These are phyloP conservation scores for Isatis tinctoria DNA, from an alignment of 345 rosid species.

Conservation along the genomic window DNA sequence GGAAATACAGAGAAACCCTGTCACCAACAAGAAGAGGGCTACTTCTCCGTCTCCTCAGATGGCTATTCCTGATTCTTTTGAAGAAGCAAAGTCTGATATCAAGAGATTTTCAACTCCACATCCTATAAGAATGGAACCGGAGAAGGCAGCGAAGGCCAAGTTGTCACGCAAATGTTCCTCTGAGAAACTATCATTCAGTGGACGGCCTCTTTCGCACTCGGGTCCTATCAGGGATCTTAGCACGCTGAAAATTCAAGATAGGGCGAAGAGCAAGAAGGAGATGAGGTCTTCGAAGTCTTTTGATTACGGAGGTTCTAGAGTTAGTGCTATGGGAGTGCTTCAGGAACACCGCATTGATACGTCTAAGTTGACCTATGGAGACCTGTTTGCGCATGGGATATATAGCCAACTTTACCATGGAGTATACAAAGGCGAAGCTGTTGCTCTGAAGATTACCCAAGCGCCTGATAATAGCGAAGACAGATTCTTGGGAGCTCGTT, in stretches of 20 bases:
- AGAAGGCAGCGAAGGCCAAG: conserved; percentile 30
- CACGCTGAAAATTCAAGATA: conserved; percentile 45
- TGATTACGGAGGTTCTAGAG: conserved; percentile 54
- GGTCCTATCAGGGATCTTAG: conserved; percentile 51
- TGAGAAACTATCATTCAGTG: conserved; percentile 21
- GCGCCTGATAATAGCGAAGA: conserved; percentile 61
- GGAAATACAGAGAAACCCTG: conserved; percentile 30
- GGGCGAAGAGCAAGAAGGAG: conserved; percentile 46
- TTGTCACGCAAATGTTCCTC: conserved; percentile 28
- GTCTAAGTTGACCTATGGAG: conserved; percentile 59
- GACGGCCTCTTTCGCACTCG: conserved; percentile 27
- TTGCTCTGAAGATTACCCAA: conserved; percentile 67
- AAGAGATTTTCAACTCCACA: conserved; percentile 71
- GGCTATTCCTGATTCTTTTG: conserved; percentile 45
- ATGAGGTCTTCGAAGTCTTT: conserved; percentile 63
- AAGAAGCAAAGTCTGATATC: conserved; percentile 51
- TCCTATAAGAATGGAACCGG: conserved; percentile 40
- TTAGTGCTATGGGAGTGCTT: conserved; percentile 48
- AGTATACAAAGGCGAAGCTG: conserved; percentile 59
- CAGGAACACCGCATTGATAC: conserved; percentile 56
- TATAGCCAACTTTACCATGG: conserved; percentile 78
- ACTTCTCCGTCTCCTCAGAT: conserved; percentile 56
- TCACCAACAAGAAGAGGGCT: conserved; percentile 54
- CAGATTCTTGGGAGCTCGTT: conserved; percentile 43
- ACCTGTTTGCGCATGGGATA: conserved; percentile 67